Base-by-base conservation (phyloP, 805 yeast genomes). In the Ogataea kodamae region DNA sequence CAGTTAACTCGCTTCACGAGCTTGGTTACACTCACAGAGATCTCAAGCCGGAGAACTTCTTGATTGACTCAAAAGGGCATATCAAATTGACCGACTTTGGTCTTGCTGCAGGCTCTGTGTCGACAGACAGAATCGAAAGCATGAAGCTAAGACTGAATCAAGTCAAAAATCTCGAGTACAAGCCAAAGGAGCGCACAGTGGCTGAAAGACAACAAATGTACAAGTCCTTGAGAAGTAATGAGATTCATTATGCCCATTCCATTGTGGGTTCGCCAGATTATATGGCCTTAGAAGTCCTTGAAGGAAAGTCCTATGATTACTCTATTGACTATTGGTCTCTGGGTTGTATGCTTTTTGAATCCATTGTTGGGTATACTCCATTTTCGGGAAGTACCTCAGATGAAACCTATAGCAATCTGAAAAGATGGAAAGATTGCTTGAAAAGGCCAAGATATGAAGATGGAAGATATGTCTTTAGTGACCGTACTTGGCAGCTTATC, bases 251-350 rank as follows among this genome's bases (percentile, higher is more conserved):
- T 52, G 97, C 99, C 11, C 85, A 86, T 50, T 87, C 97, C 1
- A 86, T 90, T 48, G 99, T 92, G 10, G 99, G 99, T 1, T 84
- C 95, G 5, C 99, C 99, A 1, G 99, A 92, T 61, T 92, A 92
- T 57, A 92, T 92, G 99, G 98, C 99, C 1, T 69, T 92, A 31
- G 99, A 92, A 60, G 97, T 92, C 9, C 73, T 92, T 34, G 95
- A 87, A 60, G 98, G 98, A 6, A 83, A 82, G 54, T 78, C 80
- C 39, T 92, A 92, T 59, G 96, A 92, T 56, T 89, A 81, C 57
- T 90, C 98, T 10, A 95, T 94, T 38, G 99, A 92, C 65, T 92
- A 92, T 59, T 92, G 99, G 99, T 89, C 97, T 0, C 68, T 92
- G 39, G 99, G 98, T 4, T 92, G 98, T 62, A 92, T 92, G 81